phyloP scores from a whole-genome alignment of 306 rosid species.

The Inga oerstediana region DNA sequence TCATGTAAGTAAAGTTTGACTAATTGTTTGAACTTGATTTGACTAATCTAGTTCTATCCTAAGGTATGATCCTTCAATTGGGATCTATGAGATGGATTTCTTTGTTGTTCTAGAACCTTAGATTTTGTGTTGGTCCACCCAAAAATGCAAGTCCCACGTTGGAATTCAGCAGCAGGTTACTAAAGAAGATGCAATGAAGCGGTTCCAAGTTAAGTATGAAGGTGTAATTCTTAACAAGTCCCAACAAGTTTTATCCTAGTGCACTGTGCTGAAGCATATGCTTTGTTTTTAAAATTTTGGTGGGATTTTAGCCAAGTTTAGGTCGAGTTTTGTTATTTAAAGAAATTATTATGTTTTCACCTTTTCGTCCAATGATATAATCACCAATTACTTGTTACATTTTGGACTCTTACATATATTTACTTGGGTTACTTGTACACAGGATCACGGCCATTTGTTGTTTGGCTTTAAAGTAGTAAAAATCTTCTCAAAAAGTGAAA shows the following conservation, averaged over 20 bases:
- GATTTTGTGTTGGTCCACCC: constrained; percentile 63
- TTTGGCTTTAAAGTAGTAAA: neutral
- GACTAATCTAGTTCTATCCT: neutral
- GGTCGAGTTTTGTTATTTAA: neutral
- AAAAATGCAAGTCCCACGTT: constrained; percentile 57
- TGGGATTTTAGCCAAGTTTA: constrained; percentile 9
- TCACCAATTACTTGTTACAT: neutral
- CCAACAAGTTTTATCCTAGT: constrained; percentile 32
- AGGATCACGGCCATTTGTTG: neutral
- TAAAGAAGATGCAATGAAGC: constrained; percentile 68
- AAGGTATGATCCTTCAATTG: constrained; percentile 65
- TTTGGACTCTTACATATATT: neutral
- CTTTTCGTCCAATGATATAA: too few relatives aligned
- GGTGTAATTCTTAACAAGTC: constrained; percentile 69
- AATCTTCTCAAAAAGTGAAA: neutral
- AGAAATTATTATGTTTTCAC: neutral
- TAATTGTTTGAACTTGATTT: neutral
- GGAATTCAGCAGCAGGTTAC: constrained; percentile 69
- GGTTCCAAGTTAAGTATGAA: constrained; percentile 58
- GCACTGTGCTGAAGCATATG: neutral
- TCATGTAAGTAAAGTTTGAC: neutral
- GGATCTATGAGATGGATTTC: constrained; percentile 75
- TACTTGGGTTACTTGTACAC: neutral
- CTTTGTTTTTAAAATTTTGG: constrained; percentile 28
- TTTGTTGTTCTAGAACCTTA: constrained; percentile 57